Conservation (phyloP, 441 rosid species). For the Erodium chrysanthum region DNA sequence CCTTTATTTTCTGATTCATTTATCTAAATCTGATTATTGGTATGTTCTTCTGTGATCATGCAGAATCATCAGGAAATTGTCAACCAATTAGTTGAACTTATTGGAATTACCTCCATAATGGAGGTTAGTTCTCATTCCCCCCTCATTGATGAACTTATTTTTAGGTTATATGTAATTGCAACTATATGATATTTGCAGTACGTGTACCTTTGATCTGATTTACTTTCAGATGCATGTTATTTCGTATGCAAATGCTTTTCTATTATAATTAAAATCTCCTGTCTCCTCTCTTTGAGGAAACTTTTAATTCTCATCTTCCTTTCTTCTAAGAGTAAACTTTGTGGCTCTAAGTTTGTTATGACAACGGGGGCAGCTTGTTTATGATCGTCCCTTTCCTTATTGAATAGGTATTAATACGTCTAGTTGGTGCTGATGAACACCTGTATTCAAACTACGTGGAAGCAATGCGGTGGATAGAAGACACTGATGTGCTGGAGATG, state of each 20-base stretch:
- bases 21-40: too few relatives aligned
- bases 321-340: not conserved
- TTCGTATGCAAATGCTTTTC: not conserved
- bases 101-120: constrained; percentile 90
- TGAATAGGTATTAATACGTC: constrained; percentile 68
- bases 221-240: constrained; percentile 1
- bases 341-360: not conserved
- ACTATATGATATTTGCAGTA: not conserved
- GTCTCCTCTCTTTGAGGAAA: not conserved
- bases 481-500: constrained; percentile 79
- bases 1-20: too few relatives aligned
- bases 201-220: not conserved
- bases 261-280: not conserved
- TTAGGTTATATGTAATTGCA: constrained; percentile 11
- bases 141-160: constrained; percentile 10
- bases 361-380: not conserved
- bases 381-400: constrained; percentile 12
- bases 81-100: constrained; percentile 60
- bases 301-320: not conserved
- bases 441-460: constrained; percentile 58
- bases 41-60: constrained; percentile 22
- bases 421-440: constrained; percentile 85
- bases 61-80: constrained; percentile 74
- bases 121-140: constrained; percentile 49
- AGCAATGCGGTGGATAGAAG: constrained; percentile 84